Percentiles rank a stretch among this genome's conserved stretches.
These are phyloP conservation scores for Penicillium sp. DNA, from an alignment of 2,329 filamentous ascomycete species.

Conservation along the genomic window DNA sequence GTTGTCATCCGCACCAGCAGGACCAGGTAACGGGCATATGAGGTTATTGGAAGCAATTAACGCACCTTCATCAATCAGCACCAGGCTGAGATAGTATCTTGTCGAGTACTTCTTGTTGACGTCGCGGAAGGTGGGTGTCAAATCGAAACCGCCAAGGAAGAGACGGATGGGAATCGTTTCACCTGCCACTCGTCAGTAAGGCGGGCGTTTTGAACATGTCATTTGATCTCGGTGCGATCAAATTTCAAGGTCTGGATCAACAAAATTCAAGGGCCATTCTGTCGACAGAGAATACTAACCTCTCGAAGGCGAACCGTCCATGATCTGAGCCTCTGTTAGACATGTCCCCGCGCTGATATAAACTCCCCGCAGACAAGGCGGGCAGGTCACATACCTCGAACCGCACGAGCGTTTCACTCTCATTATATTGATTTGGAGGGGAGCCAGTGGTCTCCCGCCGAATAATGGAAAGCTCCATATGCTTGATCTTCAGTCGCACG, in stretches of 20 bases:
- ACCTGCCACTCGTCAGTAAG: slow-evolving; percentile 46
- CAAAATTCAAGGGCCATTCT: not conserved
- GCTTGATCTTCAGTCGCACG: slow-evolving; percentile 97
- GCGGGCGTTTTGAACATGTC: not conserved
- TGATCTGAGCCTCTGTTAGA: slow-evolving; percentile 58
- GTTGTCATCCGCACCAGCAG: not conserved
- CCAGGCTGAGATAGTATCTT: slow-evolving; percentile 92
- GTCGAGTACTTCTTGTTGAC: slow-evolving; percentile 99
- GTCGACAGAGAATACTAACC: slow-evolving; percentile 52
- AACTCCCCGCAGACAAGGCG: not conserved
- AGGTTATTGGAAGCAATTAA: not conserved
- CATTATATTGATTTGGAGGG: slow-evolving; percentile 98
- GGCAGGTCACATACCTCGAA: slow-evolving; percentile 67
- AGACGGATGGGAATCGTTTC: slow-evolving; percentile 94
- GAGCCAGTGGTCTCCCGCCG: slow-evolving; percentile 93
- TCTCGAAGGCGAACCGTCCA: slow-evolving; percentile 97
- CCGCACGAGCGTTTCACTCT: slow-evolving; percentile 94
- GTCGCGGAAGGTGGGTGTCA: slow-evolving; percentile 97
- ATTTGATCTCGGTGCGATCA: not conserved
- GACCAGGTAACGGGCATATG: not conserved
- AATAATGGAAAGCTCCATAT: slow-evolving; percentile 99
- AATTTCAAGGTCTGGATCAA: not conserved
- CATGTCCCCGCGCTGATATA: slow-evolving; percentile 30
- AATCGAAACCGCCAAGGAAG: slow-evolving; percentile 94
- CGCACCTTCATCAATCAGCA: slow-evolving; percentile 88